Evolutionary conservation across 805 yeast species (phyloP).

Genomic region (Metschnikowia gelsemii): DNA sequence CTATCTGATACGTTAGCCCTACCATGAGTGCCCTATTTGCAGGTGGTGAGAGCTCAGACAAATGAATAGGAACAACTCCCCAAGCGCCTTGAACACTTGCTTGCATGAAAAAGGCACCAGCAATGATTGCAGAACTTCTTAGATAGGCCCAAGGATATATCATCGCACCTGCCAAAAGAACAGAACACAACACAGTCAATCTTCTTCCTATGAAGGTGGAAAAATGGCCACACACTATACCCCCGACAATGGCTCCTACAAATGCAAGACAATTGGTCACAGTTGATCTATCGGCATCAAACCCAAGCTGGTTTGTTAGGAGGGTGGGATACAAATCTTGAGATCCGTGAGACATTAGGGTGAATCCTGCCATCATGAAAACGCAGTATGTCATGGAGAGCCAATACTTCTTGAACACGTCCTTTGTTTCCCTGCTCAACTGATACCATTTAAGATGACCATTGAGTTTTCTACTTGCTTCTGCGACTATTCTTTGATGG

Average conservation of each 20-base stretch:
- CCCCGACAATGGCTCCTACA: constrained; percentile 43
- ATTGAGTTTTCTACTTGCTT: constrained; percentile 8
- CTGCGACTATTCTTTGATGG: constrained; percentile 17
- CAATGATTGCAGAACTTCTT: constrained; percentile 43
- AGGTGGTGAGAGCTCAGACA: constrained; percentile 55
- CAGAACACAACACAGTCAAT: constrained; percentile 31
- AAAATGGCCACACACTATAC: constrained; percentile 45
- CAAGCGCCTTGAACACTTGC: constrained; percentile 70
- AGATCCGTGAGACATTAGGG: constrained; percentile 45
- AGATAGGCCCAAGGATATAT: constrained; percentile 33
- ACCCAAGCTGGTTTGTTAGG: constrained; percentile 34
- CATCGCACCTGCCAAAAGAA: constrained; percentile 40
- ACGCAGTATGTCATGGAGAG: constrained; percentile 56
- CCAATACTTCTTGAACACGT: constrained; percentile 54
- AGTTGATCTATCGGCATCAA: constrained; percentile 33
- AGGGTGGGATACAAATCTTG: constrained; percentile 44
- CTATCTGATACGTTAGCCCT: constrained; percentile 59
- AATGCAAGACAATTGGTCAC: constrained; percentile 42
- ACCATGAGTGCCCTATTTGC: constrained; percentile 14
- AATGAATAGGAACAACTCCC: constrained; percentile 69
- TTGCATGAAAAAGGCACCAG: constrained; percentile 63
- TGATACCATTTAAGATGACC: constrained; percentile 15
- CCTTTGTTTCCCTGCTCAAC: constrained; percentile 12
- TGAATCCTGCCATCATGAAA: constrained; percentile 44
- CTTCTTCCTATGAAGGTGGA: constrained; percentile 41